Percentiles rank a stretch among this genome's conserved stretches.
Conservation (phyloP, 306 rosid genomes). For the Begonia loranthoides region DNA sequence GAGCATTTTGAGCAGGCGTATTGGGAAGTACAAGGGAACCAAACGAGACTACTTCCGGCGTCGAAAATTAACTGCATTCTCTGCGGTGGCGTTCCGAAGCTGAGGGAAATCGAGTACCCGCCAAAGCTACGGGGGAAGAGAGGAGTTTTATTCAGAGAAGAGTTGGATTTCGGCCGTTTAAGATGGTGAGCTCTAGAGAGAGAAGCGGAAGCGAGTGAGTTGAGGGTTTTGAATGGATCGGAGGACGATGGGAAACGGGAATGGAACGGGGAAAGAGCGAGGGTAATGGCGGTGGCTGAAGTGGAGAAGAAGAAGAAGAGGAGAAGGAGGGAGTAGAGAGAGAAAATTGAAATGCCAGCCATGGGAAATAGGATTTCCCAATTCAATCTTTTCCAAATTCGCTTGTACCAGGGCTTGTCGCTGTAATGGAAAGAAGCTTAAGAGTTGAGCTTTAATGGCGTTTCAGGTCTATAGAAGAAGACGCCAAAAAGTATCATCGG, state of each 20-base stretch:
- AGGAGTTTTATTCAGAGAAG: slow-evolving; percentile 6
- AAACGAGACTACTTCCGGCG: background rate
- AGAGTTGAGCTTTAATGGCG: no score
- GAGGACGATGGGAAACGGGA: slow-evolving; percentile 15
- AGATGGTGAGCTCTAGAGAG: slow-evolving; percentile 56
- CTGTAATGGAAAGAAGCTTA: no score
- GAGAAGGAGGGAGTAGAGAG: slow-evolving; percentile 8
- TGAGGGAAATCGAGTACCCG: slow-evolving; percentile 35
- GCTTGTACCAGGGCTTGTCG: no score
- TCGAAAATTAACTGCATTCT: background rate
- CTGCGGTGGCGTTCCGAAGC: slow-evolving; percentile 7
- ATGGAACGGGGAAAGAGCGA: slow-evolving; percentile 30
- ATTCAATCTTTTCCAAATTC: no score
- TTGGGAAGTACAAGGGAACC: slow-evolving; percentile 2
- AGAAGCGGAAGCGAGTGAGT: slow-evolving; percentile 33
- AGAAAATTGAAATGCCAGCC: background rate
- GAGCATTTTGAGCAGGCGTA: slow-evolving; percentile 1
- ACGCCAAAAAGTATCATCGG: background rate
- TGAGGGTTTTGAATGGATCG: slow-evolving; percentile 31
- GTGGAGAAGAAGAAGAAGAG: slow-evolving; percentile 7
- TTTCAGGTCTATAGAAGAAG: background rate
- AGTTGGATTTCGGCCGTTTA: slow-evolving; percentile 16
- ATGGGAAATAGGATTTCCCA: background rate
- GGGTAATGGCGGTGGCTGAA: slow-evolving; percentile 16
- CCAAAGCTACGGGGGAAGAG: slow-evolving; percentile 29